Conservation (phyloP, 2,329 filamentous ascomycete species). For the Fonsecaea monophora region DNA sequence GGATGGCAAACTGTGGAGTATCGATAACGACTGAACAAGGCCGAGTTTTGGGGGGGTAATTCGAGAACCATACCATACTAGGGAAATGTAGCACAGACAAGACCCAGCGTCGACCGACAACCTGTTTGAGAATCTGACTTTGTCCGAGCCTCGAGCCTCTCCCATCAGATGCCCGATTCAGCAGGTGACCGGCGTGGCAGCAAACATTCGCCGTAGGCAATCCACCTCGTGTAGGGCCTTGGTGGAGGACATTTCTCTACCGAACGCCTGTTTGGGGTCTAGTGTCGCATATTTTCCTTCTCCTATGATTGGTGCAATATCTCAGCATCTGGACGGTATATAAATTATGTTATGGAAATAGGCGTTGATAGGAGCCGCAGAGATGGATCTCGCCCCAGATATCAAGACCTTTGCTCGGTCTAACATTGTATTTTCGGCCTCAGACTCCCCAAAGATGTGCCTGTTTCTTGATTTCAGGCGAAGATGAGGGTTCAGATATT, state of each 20-base stretch:
- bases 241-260: constrained; percentile 27
- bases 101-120: constrained; percentile 2
- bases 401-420: background rate
- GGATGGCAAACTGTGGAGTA: constrained; percentile 1
- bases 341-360: constrained; percentile 14
- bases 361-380: background rate
- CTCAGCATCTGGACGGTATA: background rate
- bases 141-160: constrained; percentile 22
- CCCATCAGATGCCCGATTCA: constrained; percentile 22
- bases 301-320: constrained; percentile 13
- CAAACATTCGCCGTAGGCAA: background rate
- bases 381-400: background rate
- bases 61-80: constrained; percentile 5
- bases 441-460: background rate
- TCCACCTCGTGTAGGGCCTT: constrained; percentile 18
- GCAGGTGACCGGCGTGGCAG: constrained; percentile 21
- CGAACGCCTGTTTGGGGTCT: constrained; percentile 29
- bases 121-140: constrained; percentile 14
- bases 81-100: constrained; percentile 1
- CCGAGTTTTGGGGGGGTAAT: background rate
- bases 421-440: background rate
- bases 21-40: constrained; percentile 17
- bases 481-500: background rate
- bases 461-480: background rate
- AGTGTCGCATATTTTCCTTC: constrained; percentile 9